Base-by-base conservation (phyloP, 768 basidiomycete genomes). In the Austroboletus festivus region DNA sequence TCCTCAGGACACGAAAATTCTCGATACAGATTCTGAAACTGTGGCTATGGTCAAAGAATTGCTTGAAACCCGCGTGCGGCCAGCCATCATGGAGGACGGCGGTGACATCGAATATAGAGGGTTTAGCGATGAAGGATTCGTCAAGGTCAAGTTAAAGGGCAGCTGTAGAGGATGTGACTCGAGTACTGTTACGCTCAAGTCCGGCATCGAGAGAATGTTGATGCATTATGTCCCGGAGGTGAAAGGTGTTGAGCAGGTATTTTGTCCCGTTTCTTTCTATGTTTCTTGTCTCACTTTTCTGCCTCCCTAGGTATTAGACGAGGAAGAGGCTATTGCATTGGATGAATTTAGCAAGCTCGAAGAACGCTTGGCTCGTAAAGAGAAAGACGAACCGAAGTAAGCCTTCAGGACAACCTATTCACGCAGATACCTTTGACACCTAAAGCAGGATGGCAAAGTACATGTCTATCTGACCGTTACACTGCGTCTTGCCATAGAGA, bases 41-140 rank as follows among this genome's bases (percentile, higher is more conserved):
- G 92, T 99, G 3, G 96, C 92, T 8, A 99, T 98, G 95, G 93
- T 99, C 58, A 99, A 99, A 67, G 96, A 99, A 64, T 66, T 98
- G 33, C 73, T 99, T 42, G 95, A 97, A 64, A 98, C 94, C 3
- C 74, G 96, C 13, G 93, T 99, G 16, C 74, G 96, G 46, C 96
- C 96, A 5, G 90, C 93, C 5, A 98, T 99, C 51, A 94, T 94
- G 89, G 96, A 98, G 67, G 95, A 99, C 48, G 96, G 96, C 0
- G 96, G 96, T 2, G 96, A 98, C 65, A 93, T 99, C 48, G 95
- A 98, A 70, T 99, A 89, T 65, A 80, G 86, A 30, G 93, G 91
- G 3, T 95, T 98, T 60, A 78, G 80, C 42, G 91, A 95, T 55
- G 82, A 81, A 19, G 89, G 88, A 3, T 60, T 89, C 24, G 95